Percentiles rank a stretch among this genome's conserved stretches.
Evolutionary conservation across 148 eudicot genomes (phyloP).

Genomic region (Arbutus unedo): DNA sequence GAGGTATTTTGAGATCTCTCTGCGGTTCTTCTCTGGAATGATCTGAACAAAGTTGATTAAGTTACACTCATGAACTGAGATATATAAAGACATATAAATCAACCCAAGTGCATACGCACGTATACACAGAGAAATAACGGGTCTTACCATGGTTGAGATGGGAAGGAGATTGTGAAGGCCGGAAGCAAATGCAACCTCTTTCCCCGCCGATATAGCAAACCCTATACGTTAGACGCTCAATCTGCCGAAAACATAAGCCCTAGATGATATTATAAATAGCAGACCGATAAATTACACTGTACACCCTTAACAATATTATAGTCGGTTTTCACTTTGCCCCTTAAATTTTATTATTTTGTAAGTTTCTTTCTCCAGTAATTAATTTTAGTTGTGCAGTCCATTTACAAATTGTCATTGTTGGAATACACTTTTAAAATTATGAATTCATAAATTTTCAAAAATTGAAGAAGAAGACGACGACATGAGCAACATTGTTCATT

Average conservation of each 20-base stretch:
- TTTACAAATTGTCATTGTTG: not conserved
- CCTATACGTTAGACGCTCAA: not conserved
- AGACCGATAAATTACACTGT: not conserved
- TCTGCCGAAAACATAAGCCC: not conserved
- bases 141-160: constrained; percentile 1
- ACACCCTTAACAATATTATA: not conserved
- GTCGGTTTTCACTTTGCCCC: not conserved
- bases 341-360: not conserved
- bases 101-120: too few species aligned
- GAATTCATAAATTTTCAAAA: too few species aligned
- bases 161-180: not conserved
- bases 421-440: not conserved
- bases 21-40: constrained; percentile 79
- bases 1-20: constrained; percentile 78
- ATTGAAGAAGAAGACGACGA: too few species aligned
- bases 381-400: not conserved
- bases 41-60: constrained; percentile 35
- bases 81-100: not conserved
- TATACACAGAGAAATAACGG: not conserved
- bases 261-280: not conserved
- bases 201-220: not conserved
- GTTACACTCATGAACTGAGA: not conserved
- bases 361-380: not conserved
- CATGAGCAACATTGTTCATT: too few species aligned
- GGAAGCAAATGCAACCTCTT: constrained; percentile 1